Evolutionary conservation across 495 filamentous ascomycete species (phyloP).

Genomic region (Apiosordaria backusii): DNA sequence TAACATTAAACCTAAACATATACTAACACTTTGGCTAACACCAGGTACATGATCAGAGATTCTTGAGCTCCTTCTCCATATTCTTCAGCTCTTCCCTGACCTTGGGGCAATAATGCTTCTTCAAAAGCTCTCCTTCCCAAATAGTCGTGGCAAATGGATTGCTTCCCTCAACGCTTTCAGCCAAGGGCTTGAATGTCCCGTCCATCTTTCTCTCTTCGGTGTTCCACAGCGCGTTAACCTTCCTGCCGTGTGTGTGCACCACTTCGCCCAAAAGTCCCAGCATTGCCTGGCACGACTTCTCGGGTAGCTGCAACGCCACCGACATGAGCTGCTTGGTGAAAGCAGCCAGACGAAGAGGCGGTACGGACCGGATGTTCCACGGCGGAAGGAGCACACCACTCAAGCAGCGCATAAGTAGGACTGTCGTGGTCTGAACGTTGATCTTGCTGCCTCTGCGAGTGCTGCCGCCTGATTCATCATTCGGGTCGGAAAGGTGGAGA

Average conservation of each 20-base stretch:
- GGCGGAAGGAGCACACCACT: slow-evolving; percentile 71
- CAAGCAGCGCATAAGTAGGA: slow-evolving; percentile 82
- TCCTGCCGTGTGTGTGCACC: slow-evolving; percentile 51
- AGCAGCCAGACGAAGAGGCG: slow-evolving; percentile 74
- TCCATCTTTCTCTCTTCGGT: slow-evolving; percentile 83
- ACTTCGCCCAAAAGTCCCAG: slow-evolving; percentile 72
- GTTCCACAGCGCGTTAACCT: slow-evolving; percentile 40
- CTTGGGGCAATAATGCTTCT: slow-evolving; percentile 80
- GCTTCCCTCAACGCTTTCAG: slow-evolving; percentile 65
- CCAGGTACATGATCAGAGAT: background rate
- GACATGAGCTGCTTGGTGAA: slow-evolving; percentile 92
- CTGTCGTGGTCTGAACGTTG: slow-evolving; percentile 88
- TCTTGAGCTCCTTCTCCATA: slow-evolving; percentile 58
- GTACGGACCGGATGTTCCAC: slow-evolving; percentile 56
- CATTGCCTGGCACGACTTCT: slow-evolving; percentile 77
- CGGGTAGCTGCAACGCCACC: slow-evolving; percentile 75
- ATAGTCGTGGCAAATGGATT: slow-evolving; percentile 87
- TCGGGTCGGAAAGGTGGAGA: slow-evolving; percentile 72
- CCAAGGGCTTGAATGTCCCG: slow-evolving; percentile 51
- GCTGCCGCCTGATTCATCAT: slow-evolving; percentile 39
- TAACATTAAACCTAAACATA: background rate
- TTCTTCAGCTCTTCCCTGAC: slow-evolving; percentile 70
- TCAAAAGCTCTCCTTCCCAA: slow-evolving; percentile 89
- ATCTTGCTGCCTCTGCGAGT: slow-evolving; percentile 57
- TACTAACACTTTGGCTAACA: background rate